Evolutionary conservation across 192 early-diverging fungal genomes (phyloP).

Genomic region (Funneliformis mosseae): DNA sequence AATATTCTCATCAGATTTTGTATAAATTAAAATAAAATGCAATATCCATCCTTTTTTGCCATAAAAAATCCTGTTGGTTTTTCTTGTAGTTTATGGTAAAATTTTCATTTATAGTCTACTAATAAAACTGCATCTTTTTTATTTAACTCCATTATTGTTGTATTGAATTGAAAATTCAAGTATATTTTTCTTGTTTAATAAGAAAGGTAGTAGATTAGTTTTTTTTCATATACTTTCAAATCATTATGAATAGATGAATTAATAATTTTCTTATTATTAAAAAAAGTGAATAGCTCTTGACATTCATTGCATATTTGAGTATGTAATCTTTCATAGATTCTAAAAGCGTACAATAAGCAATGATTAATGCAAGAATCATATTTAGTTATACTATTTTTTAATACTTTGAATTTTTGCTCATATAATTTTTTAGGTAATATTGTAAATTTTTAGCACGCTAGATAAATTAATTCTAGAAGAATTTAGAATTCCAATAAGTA

Average conservation of each 20-base stretch:
- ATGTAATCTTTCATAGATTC: background rate
- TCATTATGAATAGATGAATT: background rate
- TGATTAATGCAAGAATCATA: too few relatives aligned
- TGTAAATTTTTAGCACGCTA: too few relatives aligned
- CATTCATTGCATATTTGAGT: background rate
- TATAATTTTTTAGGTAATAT: too few relatives aligned
- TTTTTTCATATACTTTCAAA: background rate
- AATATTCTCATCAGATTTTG: too few relatives aligned
- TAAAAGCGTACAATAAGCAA: background rate
- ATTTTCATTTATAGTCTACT: constrained; percentile 14
- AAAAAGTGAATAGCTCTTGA: background rate
- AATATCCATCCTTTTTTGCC: background rate
- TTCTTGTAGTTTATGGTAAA: background rate
- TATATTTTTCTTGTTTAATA: background rate
- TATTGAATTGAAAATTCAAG: background rate
- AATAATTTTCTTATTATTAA: background rate
- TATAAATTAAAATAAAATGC: background rate
- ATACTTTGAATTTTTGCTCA: too few relatives aligned
- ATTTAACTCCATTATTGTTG: background rate
- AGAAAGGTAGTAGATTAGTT: background rate
- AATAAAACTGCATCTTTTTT: background rate
- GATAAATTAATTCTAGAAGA: too few relatives aligned
- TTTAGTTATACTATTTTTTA: too few relatives aligned
- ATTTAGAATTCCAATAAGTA: too few relatives aligned
- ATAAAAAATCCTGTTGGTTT: background rate